Conservation (phyloP, 768 basidiomycete genomes). For the Phlebiopsis gigantea region DNA sequence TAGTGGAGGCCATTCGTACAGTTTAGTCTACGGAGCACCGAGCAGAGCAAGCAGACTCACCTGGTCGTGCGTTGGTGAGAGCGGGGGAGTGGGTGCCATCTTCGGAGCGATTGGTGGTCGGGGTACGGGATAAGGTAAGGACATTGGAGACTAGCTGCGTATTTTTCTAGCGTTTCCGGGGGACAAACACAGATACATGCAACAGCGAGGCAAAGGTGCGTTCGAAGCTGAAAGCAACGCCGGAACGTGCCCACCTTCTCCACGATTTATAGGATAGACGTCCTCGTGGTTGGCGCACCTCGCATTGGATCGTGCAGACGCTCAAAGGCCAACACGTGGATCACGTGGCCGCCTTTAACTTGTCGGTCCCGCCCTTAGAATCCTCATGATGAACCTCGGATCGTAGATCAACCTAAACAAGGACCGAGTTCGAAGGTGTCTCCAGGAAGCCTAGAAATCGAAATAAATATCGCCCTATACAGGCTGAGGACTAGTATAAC, state of each 20-base stretch:
- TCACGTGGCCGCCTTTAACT: constrained; percentile 3
- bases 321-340: constrained; percentile 7
- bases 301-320: neutral
- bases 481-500: too few species aligned
- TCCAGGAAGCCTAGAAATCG: too few species aligned
- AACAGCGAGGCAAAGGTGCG: constrained; percentile 11
- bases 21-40: neutral
- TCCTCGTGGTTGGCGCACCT: constrained; percentile 10
- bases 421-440: too few species aligned
- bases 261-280: neutral
- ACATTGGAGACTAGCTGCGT: constrained; percentile 17
- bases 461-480: too few species aligned
- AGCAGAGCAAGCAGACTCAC: constrained; percentile 34
- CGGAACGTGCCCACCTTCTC: neutral
- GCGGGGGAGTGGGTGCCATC: constrained; percentile 37
- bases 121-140: constrained; percentile 28
- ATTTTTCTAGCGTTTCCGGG: constrained; percentile 4
- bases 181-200: constrained; percentile 6
- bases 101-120: constrained; percentile 29
- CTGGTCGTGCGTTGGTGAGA: constrained; percentile 69
- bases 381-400: neutral
- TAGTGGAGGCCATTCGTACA: constrained; percentile 23
- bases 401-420: neutral
- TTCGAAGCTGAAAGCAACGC: constrained; percentile 1
- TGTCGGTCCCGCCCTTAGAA: neutral